These are phyloP conservation scores for Smittium culicis DNA, from an alignment of 371 early-diverging fungal genomes.

Conservation along the genomic window DNA sequence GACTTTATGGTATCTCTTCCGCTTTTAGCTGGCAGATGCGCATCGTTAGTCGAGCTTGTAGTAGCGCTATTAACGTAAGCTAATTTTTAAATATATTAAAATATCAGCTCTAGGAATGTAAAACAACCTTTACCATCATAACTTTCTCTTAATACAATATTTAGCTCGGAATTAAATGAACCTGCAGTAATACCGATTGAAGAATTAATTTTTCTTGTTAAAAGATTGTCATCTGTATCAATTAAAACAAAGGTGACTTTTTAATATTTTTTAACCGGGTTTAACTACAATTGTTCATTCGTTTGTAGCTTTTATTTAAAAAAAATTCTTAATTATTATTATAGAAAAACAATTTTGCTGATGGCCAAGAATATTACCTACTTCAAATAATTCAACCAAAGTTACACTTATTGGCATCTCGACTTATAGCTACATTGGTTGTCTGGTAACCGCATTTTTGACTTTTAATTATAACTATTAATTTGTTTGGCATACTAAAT, in stretches of 20 bases:
- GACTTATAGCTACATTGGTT: constrained; percentile 4
- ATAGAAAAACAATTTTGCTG: background rate
- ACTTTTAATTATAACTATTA: background rate
- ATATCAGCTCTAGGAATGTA: too few relatives aligned
- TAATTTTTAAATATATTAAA: too few relatives aligned
- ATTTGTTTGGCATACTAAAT: background rate
- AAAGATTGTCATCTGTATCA: background rate
- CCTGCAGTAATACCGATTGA: constrained; percentile 6
- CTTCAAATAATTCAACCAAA: background rate
- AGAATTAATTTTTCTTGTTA: background rate
- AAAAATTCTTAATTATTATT: background rate
- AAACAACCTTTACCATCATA: background rate
- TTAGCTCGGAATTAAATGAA: background rate
- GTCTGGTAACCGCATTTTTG: background rate
- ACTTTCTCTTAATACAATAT: background rate
- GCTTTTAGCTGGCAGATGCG: background rate
- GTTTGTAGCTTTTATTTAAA: background rate
- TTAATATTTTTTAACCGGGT: too few relatives aligned
- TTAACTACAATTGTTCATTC: background rate
- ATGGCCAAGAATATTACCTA: constrained; percentile 2
- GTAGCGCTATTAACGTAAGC: background rate
- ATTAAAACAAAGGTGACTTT: background rate
- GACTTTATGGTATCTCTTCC: background rate
- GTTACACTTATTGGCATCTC: background rate
- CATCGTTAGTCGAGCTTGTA: constrained; percentile 1